Evolutionary conservation across 495 filamentous ascomycete species (phyloP).

Genomic region (Neurospora sp.): DNA sequence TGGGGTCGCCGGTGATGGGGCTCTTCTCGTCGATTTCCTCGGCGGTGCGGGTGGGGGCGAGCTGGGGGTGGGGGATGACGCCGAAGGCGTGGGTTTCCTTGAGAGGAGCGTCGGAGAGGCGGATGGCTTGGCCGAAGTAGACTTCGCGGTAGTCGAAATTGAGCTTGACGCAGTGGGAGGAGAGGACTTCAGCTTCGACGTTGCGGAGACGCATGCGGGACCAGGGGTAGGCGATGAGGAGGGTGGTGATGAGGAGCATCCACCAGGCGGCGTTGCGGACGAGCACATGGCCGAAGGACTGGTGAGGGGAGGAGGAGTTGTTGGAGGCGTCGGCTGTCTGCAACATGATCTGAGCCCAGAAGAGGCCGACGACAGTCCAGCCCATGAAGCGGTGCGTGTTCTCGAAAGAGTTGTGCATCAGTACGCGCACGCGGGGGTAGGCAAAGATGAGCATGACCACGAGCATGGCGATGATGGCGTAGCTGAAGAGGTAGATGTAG

Average conservation of each 20-base stretch:
- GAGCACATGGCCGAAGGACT: conserved; percentile 27
- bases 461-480: conserved; percentile 33
- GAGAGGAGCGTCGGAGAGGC: conserved; percentile 48
- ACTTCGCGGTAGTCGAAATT: conserved; percentile 53
- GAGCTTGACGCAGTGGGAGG: conserved; percentile 59
- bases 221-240: conserved; percentile 59
- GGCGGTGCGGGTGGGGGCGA: not conserved
- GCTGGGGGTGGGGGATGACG: conserved; percentile 47
- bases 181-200: conserved; percentile 54
- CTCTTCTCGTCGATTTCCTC: not conserved
- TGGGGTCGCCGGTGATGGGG: conserved; percentile 21
- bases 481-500: conserved; percentile 36
- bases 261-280: conserved; percentile 53
- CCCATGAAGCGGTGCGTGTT: conserved; percentile 56
- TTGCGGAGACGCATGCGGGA: conserved; percentile 49
- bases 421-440: conserved; percentile 42
- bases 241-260: conserved; percentile 52
- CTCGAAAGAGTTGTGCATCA: conserved; percentile 57
- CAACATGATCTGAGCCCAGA: conserved; percentile 43
- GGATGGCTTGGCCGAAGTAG: conserved; percentile 45
- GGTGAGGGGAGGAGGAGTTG: not conserved
- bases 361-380: conserved; percentile 51
- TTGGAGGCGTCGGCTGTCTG: conserved; percentile 14
- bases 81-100: conserved; percentile 79
- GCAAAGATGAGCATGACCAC: conserved; percentile 33